Evolutionary conservation across 176 grass and related monocot genomes (phyloP).

Genomic region (Triticum urartu): DNA sequence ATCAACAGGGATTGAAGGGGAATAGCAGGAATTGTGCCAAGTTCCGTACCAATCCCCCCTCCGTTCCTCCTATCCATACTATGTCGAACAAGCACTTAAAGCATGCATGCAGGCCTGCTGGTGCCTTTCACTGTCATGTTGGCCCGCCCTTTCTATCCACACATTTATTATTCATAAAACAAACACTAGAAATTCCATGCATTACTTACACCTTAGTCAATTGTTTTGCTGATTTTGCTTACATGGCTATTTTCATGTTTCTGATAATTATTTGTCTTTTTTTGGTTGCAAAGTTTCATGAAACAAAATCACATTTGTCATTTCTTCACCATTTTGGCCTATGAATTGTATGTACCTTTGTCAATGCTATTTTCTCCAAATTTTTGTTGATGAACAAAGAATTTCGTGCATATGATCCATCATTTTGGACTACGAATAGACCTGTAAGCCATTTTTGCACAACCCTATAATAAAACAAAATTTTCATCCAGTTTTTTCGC

Average conservation of each 20-base stretch:
- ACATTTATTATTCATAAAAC: too few species aligned
- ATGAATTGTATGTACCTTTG: neutral
- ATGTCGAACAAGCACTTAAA: too few species aligned
- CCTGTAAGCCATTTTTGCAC: neutral
- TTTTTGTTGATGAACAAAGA: neutral
- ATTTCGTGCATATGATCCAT: neutral
- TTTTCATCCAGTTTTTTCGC: neutral
- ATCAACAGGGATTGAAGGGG: too few species aligned
- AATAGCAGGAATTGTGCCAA: too few species aligned
- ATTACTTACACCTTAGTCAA: too few species aligned
- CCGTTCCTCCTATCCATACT: too few species aligned
- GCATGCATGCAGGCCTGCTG: too few species aligned
- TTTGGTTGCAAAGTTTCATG: neutral
- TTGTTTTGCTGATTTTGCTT: neutral
- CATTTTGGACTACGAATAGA: neutral
- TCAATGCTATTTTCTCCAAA: neutral
- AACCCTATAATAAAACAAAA: neutral
- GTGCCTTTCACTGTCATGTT: too few species aligned
- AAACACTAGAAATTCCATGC: too few species aligned
- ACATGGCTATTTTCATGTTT: too few species aligned
- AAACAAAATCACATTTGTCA: neutral
- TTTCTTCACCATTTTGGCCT: neutral
- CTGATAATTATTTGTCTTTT: neutral
- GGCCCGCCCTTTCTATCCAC: too few species aligned
- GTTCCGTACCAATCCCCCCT: too few species aligned